These are phyloP conservation scores for Cercospora beticola DNA, from an alignment of 2,329 filamentous ascomycete genomes.

Conservation along the genomic window DNA sequence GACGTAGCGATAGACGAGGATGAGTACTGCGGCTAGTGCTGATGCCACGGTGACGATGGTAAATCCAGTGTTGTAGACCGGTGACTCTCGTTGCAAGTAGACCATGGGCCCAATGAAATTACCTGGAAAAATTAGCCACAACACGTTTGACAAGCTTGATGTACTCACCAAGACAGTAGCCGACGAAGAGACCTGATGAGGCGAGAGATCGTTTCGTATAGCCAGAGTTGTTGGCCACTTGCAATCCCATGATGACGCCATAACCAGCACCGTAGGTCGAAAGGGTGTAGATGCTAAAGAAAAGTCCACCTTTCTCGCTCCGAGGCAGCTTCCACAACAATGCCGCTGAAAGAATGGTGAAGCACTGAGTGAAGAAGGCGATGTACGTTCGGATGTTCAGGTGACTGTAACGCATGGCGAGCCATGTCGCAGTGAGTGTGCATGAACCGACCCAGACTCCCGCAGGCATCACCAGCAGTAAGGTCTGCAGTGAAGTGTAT, in stretches of 20 bases:
- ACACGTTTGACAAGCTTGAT: neutral
- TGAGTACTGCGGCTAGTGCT: neutral
- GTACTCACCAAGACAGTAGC: neutral
- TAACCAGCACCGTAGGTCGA: neutral
- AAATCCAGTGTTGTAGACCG: neutral
- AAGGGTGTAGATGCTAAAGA: neutral
- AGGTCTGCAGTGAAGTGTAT: slow-evolving; percentile 46
- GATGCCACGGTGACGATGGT: neutral
- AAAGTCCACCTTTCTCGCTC: neutral
- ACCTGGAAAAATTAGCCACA: neutral
- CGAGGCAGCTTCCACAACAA: neutral
- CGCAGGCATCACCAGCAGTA: slow-evolving; percentile 46
- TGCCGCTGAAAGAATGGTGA: neutral
- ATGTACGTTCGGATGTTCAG: slow-evolving; percentile 16
- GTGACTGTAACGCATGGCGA: slow-evolving; percentile 42
- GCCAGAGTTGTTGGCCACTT: neutral
- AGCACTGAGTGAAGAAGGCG: neutral
- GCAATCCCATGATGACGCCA: neutral
- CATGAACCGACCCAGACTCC: slow-evolving; percentile 43
- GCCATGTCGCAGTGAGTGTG: slow-evolving; percentile 43
- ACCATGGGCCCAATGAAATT: neutral
- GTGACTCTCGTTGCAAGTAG: neutral
- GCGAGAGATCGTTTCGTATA: neutral
- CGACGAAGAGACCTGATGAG: neutral
- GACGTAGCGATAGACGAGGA: neutral